Conservation (phyloP, 2,329 filamentous ascomycete species). For the Clathrospora elynae region DNA sequence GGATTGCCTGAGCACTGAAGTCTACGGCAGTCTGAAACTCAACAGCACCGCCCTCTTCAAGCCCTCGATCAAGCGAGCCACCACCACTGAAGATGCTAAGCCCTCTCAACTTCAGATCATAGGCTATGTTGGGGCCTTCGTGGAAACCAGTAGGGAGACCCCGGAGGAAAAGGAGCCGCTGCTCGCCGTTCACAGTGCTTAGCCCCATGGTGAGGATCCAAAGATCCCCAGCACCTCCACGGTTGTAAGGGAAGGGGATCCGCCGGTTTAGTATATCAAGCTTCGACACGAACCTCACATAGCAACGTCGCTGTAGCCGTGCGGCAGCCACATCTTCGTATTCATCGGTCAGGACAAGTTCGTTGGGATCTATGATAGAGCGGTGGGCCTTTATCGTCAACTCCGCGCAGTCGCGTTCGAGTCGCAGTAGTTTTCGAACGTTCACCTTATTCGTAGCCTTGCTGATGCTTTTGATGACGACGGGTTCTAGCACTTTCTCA, state of each 20-base stretch:
- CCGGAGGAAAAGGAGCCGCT: slow-evolving; percentile 14
- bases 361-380: slow-evolving; percentile 55
- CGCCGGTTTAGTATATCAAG: slow-evolving; percentile 35
- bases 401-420: slow-evolving; percentile 48
- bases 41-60: slow-evolving; percentile 73
- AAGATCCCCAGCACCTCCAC: slow-evolving; percentile 67
- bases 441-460: slow-evolving; percentile 39
- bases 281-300: slow-evolving; percentile 61
- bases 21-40: slow-evolving; percentile 72
- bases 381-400: slow-evolving; percentile 28
- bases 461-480: slow-evolving; percentile 58
- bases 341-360: slow-evolving; percentile 62
- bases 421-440: slow-evolving; percentile 61
- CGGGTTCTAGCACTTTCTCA: slow-evolving; percentile 61
- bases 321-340: slow-evolving; percentile 46
- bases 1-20: slow-evolving; percentile 65
- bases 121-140: slow-evolving; percentile 64
- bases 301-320: slow-evolving; percentile 62
- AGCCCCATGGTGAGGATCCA: slow-evolving; percentile 63
- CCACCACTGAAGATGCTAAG: slow-evolving; percentile 79
- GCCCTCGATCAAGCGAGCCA: slow-evolving; percentile 75
- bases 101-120: slow-evolving; percentile 45
- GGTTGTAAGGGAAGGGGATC: slow-evolving; percentile 68
- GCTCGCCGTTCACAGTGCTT: slow-evolving; percentile 12
- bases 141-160: slow-evolving; percentile 28